Conservation (phyloP, 495 filamentous ascomycete species). For the Tuber brumale region DNA sequence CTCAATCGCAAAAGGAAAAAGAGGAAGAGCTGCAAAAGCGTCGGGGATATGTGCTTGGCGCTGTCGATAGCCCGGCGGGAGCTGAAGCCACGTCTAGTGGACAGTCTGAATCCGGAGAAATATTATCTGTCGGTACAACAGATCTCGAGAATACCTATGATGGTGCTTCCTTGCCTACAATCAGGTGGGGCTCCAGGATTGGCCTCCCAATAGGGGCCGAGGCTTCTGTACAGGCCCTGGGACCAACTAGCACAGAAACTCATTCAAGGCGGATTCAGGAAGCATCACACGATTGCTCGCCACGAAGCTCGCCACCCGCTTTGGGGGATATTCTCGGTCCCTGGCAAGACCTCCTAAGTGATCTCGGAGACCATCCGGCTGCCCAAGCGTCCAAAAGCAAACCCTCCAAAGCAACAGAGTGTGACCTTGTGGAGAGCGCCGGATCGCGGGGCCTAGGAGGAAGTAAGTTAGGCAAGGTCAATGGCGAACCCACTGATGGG, state of each 20-base stretch:
- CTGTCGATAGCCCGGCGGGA: slow-evolving; percentile 13
- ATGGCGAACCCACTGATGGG: background rate
- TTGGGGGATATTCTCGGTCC: background rate
- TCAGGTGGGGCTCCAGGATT: background rate
- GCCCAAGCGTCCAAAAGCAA: background rate
- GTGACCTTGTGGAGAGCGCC: background rate
- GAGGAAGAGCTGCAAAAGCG: slow-evolving; percentile 27
- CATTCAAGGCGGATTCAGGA: background rate
- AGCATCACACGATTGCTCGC: background rate
- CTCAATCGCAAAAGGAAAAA: slow-evolving; percentile 24
- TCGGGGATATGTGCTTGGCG: slow-evolving; percentile 26
- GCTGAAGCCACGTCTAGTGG: background rate
- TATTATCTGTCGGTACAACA: background rate
- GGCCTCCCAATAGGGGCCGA: background rate
- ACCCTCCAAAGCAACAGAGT: background rate
- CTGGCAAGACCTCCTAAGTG: background rate
- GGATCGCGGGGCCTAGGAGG: background rate
- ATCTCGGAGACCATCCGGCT: background rate
- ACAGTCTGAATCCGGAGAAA: background rate
- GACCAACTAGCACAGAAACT: background rate
- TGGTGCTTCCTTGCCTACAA: background rate
- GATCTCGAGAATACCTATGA: background rate
- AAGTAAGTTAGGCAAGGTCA: background rate
- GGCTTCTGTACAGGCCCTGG: background rate
- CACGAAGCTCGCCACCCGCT: background rate